Evolutionary conservation across 495 filamentous ascomycete species (phyloP).

Genomic region (Melanomma pulvis-pyrius): DNA sequence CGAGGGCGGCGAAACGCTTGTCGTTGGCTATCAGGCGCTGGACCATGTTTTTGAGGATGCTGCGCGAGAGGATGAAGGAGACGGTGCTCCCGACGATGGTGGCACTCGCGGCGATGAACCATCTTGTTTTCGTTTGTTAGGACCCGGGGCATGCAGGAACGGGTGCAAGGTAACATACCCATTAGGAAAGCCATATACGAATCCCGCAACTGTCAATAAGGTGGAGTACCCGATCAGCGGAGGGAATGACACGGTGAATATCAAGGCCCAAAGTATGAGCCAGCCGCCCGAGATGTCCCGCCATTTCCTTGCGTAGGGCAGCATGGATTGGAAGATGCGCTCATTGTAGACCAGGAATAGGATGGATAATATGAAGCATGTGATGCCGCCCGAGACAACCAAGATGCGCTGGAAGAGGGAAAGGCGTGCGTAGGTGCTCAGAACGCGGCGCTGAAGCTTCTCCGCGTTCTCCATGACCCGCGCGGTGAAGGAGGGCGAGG

Average conservation of each 20-base stretch:
- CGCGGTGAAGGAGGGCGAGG: conserved; percentile 47
- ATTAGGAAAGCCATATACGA: conserved; percentile 89
- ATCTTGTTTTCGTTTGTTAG: conserved; percentile 50
- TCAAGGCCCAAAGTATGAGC: conserved; percentile 76
- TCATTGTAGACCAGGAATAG: conserved; percentile 76
- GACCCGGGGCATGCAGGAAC: neutral
- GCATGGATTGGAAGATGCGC: conserved; percentile 71
- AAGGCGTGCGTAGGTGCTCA: conserved; percentile 55
- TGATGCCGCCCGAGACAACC: conserved; percentile 55
- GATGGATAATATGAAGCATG: conserved; percentile 57
- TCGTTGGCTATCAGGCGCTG: conserved; percentile 78
- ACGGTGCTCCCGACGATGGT: conserved; percentile 75
- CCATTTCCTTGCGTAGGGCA: conserved; percentile 72
- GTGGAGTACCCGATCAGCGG: conserved; percentile 90
- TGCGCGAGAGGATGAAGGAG: conserved; percentile 78
- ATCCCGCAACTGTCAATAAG: conserved; percentile 81
- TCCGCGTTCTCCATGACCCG: conserved; percentile 52
- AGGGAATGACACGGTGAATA: conserved; percentile 80
- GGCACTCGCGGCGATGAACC: conserved; percentile 80
- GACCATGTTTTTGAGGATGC: conserved; percentile 75
- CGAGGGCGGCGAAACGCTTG: conserved; percentile 71
- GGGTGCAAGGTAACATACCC: conserved; percentile 56
- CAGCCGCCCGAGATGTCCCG: conserved; percentile 69
- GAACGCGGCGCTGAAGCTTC: conserved; percentile 46
- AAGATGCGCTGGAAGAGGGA: conserved; percentile 63